These are phyloP conservation scores for Lactifluus echinatus DNA, from an alignment of 768 basidiomycete genomes.

Conservation along the genomic window DNA sequence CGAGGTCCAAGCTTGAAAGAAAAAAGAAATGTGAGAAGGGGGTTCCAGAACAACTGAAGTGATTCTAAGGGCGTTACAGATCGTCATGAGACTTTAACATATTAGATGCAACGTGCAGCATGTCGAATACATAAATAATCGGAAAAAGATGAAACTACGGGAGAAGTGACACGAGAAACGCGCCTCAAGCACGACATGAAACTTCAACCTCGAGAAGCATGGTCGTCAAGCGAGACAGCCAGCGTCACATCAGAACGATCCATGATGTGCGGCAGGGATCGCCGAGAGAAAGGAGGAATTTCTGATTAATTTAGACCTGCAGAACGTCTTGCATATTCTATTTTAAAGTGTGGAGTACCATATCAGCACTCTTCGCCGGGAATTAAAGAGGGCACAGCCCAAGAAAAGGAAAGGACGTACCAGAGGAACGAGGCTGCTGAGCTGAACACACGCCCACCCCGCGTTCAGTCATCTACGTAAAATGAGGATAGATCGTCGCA, in stretches of 20 bases:
- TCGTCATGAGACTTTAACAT: not conserved
- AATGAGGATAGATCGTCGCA: not conserved
- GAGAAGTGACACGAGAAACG: not conserved
- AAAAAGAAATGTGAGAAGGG: not conserved
- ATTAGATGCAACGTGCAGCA: not conserved
- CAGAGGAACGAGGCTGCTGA: conserved; percentile 17
- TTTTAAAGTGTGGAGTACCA: not conserved
- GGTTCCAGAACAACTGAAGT: not conserved
- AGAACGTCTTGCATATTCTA: conserved; percentile 11
- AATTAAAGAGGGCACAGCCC: not conserved
- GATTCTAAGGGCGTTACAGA: not conserved
- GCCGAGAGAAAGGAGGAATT: not conserved
- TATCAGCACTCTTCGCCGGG: not conserved
- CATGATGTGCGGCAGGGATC: not conserved
- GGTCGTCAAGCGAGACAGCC: not conserved
- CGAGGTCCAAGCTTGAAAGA: not conserved
- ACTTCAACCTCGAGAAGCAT: not conserved
- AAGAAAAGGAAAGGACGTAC: not conserved
- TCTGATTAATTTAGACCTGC: not conserved
- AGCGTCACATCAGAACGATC: not conserved
- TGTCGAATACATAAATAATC: not conserved
- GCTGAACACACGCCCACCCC: not conserved
- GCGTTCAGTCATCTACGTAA: not conserved
- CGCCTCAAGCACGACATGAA: not conserved
- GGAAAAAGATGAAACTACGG: not conserved